Conservation (phyloP, 192 early-diverging fungal species). For the Backusella macrospora region DNA sequence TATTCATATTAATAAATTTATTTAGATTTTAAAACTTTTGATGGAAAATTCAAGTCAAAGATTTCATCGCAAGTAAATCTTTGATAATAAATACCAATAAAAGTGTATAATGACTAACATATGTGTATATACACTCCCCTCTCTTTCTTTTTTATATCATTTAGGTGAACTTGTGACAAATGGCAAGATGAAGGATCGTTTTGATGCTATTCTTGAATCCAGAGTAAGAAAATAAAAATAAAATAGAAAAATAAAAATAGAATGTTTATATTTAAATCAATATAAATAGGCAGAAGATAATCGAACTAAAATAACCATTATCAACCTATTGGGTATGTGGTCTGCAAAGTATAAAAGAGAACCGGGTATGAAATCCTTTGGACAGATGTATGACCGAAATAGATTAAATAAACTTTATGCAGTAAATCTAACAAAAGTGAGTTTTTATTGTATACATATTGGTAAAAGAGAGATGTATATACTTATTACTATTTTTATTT, state of each 20-base stretch:
- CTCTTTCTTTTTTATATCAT: neutral
- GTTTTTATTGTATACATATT: neutral
- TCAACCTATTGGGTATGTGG: conserved; percentile 38
- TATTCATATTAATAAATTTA: no score
- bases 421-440: neutral
- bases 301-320: conserved; percentile 23
- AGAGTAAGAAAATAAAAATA: neutral
- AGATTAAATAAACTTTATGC: conserved; percentile 19
- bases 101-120: neutral
- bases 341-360: conserved; percentile 39
- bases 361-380: conserved; percentile 28
- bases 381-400: conserved; percentile 27
- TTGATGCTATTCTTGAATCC: conserved; percentile 32
- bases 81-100: neutral
- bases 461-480: no score
- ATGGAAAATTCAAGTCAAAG: conserved; percentile 41
- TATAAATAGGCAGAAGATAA: conserved; percentile 27
- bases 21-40: conserved; percentile 38
- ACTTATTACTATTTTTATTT: no score
- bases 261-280: neutral
- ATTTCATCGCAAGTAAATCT: conserved; percentile 29
- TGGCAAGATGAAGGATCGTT: conserved; percentile 40
- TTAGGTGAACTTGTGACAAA: conserved; percentile 29
- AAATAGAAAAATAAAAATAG: neutral
- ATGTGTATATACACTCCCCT: no score